Base-by-base conservation (phyloP, 306 rosid genomes). In the Luffa acutangula region DNA sequence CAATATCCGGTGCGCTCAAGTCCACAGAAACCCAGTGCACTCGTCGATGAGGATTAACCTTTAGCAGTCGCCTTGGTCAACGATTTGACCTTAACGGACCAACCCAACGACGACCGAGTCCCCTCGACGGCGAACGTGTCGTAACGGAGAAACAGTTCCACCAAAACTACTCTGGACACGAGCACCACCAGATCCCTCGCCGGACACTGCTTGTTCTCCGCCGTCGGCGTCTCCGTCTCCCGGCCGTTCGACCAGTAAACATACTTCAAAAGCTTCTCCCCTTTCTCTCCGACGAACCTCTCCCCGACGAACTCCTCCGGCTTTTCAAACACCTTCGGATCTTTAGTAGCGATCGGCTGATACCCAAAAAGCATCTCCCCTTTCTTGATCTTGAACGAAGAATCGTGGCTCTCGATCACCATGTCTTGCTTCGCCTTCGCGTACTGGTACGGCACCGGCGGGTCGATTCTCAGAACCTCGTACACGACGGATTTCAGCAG, bases 331-430 rank as follows among this genome's bases (percentile, higher is more conserved):
- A 93, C 64, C 84, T 64, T 88, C 0, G 91, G 87, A 73, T 93
- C 97, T 9, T 83, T 93, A 0, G 96, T 90, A 0, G 90, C 96
- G n/a, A 91, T 81, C 15, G 91, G 92, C 25, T 88, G 92, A 73
- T 88, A 91, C 62, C 94, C 97, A 43, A 93, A 91, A 53, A 93
- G 71, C 91, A 86, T 89, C 75, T 93, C 94, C 0, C 96, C 94
- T 53, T 86, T 88, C 88, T 89, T 89, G 83, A 91, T 86, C 91
- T 87, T 53, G 78, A 75, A 93, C 2, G 87, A 33, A 0, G 89
- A 90, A 54, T 88, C 91, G 36, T 91, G 96, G 48, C 89, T 89
- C 2, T 71, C 70, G 41, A 91, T 78, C 77, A 91, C 84, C 9
- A 91, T 42, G 75, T 93, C 91, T 71, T 87, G 84, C 84, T 86